Percentiles rank a stretch among this genome's conserved stretches.
phyloP scores from a whole-genome alignment of 768 basidiomycete genomes.

The Trametes sanguinea region DNA sequence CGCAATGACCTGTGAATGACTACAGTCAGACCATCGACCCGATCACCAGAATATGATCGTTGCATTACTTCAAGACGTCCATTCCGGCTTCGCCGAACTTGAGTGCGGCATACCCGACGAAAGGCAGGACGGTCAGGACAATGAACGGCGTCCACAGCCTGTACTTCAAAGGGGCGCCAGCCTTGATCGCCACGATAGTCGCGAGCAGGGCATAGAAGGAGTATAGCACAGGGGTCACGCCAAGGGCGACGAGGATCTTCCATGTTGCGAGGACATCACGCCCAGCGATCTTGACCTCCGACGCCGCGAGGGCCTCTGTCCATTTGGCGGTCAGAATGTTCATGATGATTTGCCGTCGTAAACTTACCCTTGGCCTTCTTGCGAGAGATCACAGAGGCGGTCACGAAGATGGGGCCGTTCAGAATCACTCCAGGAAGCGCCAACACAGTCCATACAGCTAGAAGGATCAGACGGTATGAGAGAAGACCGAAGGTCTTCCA shows the following conservation, averaged over 20 bases:
- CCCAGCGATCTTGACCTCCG: slow-evolving; percentile 93
- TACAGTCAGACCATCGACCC: not conserved
- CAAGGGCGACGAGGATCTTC: slow-evolving; percentile 94
- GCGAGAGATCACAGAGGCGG: slow-evolving; percentile 85
- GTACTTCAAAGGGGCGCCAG: slow-evolving; percentile 62
- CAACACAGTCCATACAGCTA: slow-evolving; percentile 79
- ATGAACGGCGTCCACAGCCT: slow-evolving; percentile 76
- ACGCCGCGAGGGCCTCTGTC: slow-evolving; percentile 92
- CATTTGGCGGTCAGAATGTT: not conserved
- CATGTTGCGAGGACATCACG: slow-evolving; percentile 96
- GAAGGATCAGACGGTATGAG: slow-evolving; percentile 75
- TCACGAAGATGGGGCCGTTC: slow-evolving; percentile 91
- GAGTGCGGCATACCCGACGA: slow-evolving; percentile 89
- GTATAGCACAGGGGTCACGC: slow-evolving; percentile 87
- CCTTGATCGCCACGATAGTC: slow-evolving; percentile 67
- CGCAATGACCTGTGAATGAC: slow-evolving; percentile 73
- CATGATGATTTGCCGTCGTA: not conserved
- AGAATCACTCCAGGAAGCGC: slow-evolving; percentile 89
- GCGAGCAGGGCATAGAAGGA: slow-evolving; percentile 80
- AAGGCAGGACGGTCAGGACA: slow-evolving; percentile 72
- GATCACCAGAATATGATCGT: not conserved
- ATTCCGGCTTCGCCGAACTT: slow-evolving; percentile 98
- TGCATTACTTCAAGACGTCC: slow-evolving; percentile 91
- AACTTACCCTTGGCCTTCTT: slow-evolving; percentile 81
- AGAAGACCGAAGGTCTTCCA: slow-evolving; percentile 88